phyloP scores from a whole-genome alignment of 2,329 filamentous ascomycete species.

The Monosporascus sp. region DNA sequence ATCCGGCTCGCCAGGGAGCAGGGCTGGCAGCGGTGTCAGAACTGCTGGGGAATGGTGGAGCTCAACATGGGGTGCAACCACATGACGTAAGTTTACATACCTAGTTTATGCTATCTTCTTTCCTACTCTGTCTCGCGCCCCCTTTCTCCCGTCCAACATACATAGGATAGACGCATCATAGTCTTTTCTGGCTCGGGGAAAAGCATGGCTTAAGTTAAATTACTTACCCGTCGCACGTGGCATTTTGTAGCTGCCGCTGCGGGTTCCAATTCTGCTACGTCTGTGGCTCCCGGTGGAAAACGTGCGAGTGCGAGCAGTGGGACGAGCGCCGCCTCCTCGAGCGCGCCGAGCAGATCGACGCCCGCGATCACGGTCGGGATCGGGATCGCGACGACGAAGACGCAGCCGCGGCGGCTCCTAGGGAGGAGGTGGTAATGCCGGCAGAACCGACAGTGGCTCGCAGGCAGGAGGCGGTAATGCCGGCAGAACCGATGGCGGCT shows the following conservation, averaged over 20 bases:
- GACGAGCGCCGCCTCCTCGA: conserved; percentile 13
- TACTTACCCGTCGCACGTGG: neutral
- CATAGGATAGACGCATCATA: too few species aligned
- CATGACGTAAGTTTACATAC: conserved; percentile 43
- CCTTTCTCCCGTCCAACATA: too few species aligned
- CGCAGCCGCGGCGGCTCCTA: too few species aligned
- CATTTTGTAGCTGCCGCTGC: conserved; percentile 38
- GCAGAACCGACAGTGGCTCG: too few species aligned
- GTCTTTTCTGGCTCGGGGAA: neutral
- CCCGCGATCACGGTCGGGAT: neutral
- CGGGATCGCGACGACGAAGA: neutral
- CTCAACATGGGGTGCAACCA: conserved; percentile 48
- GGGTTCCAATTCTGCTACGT: conserved; percentile 30
- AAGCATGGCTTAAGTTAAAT: neutral
- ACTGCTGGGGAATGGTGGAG: conserved; percentile 44
- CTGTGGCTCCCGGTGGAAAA: conserved; percentile 22
- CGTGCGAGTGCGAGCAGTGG: conserved; percentile 40
- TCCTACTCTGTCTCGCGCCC: neutral
- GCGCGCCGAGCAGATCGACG: conserved; percentile 5
- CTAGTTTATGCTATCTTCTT: neutral
- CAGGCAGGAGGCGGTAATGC: neutral
- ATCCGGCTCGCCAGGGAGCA: conserved; percentile 34
- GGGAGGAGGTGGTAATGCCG: too few species aligned
- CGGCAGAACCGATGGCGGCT: neutral
- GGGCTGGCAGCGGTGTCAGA: conserved; percentile 47